Percentiles rank a stretch among this genome's conserved stretches.
Evolutionary conservation across 2,329 filamentous ascomycete genomes (phyloP).

Genomic region (Sclerotinia minor): DNA sequence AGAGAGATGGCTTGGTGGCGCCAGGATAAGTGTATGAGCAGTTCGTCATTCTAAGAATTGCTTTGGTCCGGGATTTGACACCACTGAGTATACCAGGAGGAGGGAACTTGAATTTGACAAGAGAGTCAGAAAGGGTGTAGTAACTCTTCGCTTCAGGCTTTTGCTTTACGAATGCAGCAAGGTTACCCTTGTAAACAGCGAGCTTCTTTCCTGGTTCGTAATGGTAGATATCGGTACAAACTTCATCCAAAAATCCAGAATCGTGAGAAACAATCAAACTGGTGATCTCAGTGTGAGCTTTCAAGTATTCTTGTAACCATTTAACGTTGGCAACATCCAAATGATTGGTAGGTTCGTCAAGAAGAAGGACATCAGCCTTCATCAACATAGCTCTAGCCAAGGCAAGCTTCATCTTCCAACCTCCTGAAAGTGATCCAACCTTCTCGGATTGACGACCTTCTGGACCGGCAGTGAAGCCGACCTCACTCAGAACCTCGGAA

Average conservation of each 20-base stretch:
- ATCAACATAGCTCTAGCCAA: slow-evolving; percentile 95
- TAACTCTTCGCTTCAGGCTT: slow-evolving; percentile 96
- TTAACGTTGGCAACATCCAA: slow-evolving; percentile 94
- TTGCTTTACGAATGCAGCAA: slow-evolving; percentile 79
- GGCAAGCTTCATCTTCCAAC: slow-evolving; percentile 99
- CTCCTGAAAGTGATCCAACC: slow-evolving; percentile 92
- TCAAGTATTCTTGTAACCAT: slow-evolving; percentile 94
- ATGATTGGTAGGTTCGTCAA: slow-evolving; percentile 99
- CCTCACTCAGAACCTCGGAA: slow-evolving; percentile 78
- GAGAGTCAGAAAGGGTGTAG: slow-evolving; percentile 87
- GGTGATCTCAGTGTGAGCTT: slow-evolving; percentile 93
- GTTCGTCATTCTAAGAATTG: slow-evolving; percentile 93
- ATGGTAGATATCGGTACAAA: slow-evolving; percentile 98
- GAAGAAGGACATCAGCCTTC: slow-evolving; percentile 90
- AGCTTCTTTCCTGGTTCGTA: slow-evolving; percentile 97
- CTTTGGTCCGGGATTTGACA: slow-evolving; percentile 91
- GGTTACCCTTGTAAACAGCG: slow-evolving; percentile 78
- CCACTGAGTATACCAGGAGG: slow-evolving; percentile 90
- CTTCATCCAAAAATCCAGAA: slow-evolving; percentile 93
- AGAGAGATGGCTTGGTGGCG: slow-evolving; percentile 80
- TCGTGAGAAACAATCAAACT: slow-evolving; percentile 98
- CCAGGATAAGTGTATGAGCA: slow-evolving; percentile 94
- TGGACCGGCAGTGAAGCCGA: slow-evolving; percentile 89
- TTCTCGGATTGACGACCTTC: slow-evolving; percentile 85
- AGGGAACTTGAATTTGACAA: slow-evolving; percentile 97